Evolutionary conservation across 805 yeast genomes (phyloP), one percentile per base, ranked within the genome.

Genomic region (Yarrowia osloensis): DNA sequence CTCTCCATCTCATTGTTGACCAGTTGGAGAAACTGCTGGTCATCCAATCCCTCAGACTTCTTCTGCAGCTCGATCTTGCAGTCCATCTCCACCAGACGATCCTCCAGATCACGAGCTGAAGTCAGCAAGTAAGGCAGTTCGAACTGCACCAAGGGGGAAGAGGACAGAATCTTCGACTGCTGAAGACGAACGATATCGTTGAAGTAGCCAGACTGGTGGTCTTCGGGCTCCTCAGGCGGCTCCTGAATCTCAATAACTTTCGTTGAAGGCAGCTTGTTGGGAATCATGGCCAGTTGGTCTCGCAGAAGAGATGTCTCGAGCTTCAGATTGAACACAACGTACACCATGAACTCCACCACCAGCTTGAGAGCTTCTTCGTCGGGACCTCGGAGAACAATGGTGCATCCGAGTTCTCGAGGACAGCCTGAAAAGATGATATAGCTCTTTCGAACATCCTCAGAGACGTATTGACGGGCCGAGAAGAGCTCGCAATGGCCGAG

Each of bases 321-420:
- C 72, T 86, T 87, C 49, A 91, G 81, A 71, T 93, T 91, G 74
- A 89, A 86, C n/a, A 86, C 84, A 0, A 88, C 89, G 55, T 90
- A 89, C 1, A 90, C 83, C 86, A 93, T 83, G 67, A 94, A 88
- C 70, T 90, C 96, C 3, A 89, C 81, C 1, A 92, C 88, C 65
- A 88, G 86, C 74, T 95, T 95, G 67, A 94, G 77, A 0, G 81
- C 73, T 1, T 85, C 88, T 62, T 82, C 85, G 70, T 84, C 83
- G 0, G 86, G 88, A 1, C 98, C 99, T 66, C 98, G 80, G n/a
- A 95, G 76, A 15, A 90, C 80, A n/a, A 94, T 84, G 0, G 98
- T 92, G 42, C 93, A 88, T 0, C 99, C 99, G 0, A 88, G 77
- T 46, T 84, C 85, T 11, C 82, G 80, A 40, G 87, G 86, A 70